Base-by-base conservation (phyloP, 2,329 filamentous ascomycete species). In the Microdochium trichocladiopsis region DNA sequence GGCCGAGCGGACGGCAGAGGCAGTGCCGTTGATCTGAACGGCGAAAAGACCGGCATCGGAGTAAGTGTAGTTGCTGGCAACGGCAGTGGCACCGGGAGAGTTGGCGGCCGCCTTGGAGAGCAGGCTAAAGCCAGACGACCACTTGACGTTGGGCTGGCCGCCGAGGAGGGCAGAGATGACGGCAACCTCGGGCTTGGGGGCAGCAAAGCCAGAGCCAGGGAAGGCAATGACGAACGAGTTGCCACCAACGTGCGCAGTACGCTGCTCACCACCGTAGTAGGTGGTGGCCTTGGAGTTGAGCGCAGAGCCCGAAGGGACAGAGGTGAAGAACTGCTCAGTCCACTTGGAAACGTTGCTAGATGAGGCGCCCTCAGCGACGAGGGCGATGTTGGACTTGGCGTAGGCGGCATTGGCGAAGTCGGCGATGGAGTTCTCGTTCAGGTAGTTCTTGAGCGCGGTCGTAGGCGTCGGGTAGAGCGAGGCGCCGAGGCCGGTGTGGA, bases 251-350 rank as follows among this genome's bases (percentile, higher is more conserved):
- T 90, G 88, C 58, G 88, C 79, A 60, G 88, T 88, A 62, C 94
- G 90, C 77, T 95, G 90, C 79, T 99, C 91, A 67, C 94, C 95
- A 70, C 94, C 94, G 66, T 84, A 88, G 84, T 97, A 99, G 74
- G 92, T 94, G 68, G 84, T 82, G 58, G 87, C 77, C 60, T 82
- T 72, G 56, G 76, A 74, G 67, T 83, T 79, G 57, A 87, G 73
- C 41, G 73, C 71, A 63, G 77, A 73, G 65, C 74, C 72, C 61
- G 72, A 70, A 56, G 79, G 80, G 49, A 88, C 77, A 55, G 80
- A 78, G 69, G 84, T 83, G 80, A 99, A 97, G 82, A 96, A 96
- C 68, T 95, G 84, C 66, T 85, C 83, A 57, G 95, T 86, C 92
- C 93, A 97, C 76, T 94, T 95, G 65, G 82, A 80, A 60, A 97